A percentile compares a stretch with the other conserved stretches of the same genome.
Evolutionary conservation across 108 stramenopile genomes (phyloP).

Genomic region (Nitzschia inconspicua): DNA sequence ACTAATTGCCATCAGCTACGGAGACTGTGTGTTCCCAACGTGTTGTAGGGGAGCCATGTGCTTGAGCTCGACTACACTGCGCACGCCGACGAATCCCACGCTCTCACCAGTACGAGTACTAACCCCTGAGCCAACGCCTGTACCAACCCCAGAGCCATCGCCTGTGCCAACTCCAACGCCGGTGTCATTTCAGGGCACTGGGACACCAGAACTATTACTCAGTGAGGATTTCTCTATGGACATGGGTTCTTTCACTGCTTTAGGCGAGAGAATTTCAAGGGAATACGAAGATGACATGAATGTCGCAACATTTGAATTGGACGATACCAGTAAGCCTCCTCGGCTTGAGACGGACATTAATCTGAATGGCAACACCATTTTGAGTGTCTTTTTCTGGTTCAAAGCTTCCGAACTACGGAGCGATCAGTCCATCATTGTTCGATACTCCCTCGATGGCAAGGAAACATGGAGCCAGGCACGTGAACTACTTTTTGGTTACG

Average conservation of each 20-base stretch:
- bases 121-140: not conserved
- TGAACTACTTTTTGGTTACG: not conserved
- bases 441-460: not conserved
- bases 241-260: not conserved
- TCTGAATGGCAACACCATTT: not conserved
- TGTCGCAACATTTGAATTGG: not conserved
- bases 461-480: not conserved
- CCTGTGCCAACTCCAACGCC: not conserved
- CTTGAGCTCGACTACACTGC: no score
- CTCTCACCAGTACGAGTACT: not conserved
- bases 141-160: not conserved
- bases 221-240: not conserved
- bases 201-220: not conserved
- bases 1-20: not conserved
- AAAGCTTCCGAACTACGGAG: not conserved
- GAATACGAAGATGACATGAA: not conserved
- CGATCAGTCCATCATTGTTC: not conserved
- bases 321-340: not conserved
- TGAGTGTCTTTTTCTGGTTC: constrained; percentile 7
- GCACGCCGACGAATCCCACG: not conserved
- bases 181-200: no score
- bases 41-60: constrained; percentile 5
- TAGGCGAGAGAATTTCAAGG: not conserved
- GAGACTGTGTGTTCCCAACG: constrained; percentile 1
- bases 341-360: not conserved